Evolutionary conservation across 2,329 filamentous ascomycete species (phyloP).

Genomic region (Aquanectria penicillioides): DNA sequence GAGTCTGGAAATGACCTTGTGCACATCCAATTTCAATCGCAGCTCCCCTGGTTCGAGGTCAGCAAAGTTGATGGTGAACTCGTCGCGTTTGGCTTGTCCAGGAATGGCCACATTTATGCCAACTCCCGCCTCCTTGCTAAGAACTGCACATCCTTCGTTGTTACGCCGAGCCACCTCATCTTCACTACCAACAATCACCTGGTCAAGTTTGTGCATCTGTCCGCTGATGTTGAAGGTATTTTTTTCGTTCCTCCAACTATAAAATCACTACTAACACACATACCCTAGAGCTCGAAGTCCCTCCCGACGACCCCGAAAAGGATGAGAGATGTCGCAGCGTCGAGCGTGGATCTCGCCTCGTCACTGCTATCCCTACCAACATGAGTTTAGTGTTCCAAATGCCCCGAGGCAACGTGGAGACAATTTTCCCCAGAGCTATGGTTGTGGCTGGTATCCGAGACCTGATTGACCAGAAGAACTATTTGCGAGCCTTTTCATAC

Average conservation of each 20-base stretch:
- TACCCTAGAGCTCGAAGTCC: constrained; percentile 78
- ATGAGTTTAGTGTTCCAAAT: constrained; percentile 92
- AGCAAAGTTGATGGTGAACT: constrained; percentile 54
- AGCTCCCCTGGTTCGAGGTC: constrained; percentile 65
- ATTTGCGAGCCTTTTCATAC: constrained; percentile 83
- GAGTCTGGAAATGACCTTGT: constrained; percentile 46
- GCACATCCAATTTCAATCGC: constrained; percentile 52
- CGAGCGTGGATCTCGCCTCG: constrained; percentile 86
- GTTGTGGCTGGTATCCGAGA: constrained; percentile 89
- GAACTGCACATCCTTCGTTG: constrained; percentile 90
- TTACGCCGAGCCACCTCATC: constrained; percentile 84
- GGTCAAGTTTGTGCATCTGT: constrained; percentile 91
- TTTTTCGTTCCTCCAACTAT: constrained; percentile 21
- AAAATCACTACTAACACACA: constrained; percentile 34
- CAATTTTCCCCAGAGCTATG: constrained; percentile 91
- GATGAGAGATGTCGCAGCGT: constrained; percentile 94
- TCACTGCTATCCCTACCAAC: constrained; percentile 88
- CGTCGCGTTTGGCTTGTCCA: constrained; percentile 72
- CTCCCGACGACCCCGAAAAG: constrained; percentile 86
- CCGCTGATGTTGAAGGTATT: constrained; percentile 68
- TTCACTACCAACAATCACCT: constrained; percentile 94
- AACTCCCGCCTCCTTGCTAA: constrained; percentile 78
- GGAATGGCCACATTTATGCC: constrained; percentile 81
- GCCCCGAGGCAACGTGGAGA: constrained; percentile 95
- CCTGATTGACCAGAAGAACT: constrained; percentile 83